A percentile compares a stretch with the other conserved stretches of the same genome.
Evolutionary conservation across 352 stramenopile species (phyloP).

Genomic region (Pythium apleroticum): DNA sequence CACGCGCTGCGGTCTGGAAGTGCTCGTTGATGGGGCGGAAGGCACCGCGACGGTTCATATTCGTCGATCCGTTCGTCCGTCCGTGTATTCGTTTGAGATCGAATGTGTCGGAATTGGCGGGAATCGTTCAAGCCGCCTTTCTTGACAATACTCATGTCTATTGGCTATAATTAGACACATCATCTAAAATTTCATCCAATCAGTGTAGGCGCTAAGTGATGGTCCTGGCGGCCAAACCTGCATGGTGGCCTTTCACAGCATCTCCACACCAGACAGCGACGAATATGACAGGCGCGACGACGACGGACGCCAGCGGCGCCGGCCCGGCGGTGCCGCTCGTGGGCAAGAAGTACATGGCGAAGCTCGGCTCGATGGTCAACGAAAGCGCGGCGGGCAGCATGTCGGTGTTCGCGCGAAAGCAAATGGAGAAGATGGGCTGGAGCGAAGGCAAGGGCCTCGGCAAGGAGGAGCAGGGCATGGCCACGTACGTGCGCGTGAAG

Average conservation of each 20-base stretch:
- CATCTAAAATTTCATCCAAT: not conserved
- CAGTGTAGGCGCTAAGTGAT: conserved; percentile 27
- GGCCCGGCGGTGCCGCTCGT: conserved; percentile 57
- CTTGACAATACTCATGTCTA: not conserved
- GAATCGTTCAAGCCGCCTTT: conserved; percentile 4
- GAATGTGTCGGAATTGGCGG: conserved; percentile 4
- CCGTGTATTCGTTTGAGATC: not conserved
- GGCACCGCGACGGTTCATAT: conserved; percentile 16
- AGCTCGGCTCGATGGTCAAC: conserved; percentile 81
- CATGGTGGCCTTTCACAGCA: conserved; percentile 16
- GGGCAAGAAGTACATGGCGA: conserved; percentile 81
- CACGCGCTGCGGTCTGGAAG: conserved; percentile 41
- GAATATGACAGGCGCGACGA: conserved; percentile 9
- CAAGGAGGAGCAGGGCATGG: conserved; percentile 93
- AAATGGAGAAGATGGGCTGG: conserved; percentile 97
- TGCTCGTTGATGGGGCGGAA: conserved; percentile 62
- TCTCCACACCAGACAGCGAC: not conserved
- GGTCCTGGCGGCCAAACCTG: conserved; percentile 6
- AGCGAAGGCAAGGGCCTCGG: conserved; percentile 94
- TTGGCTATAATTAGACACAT: not conserved
- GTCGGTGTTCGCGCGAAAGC: conserved; percentile 77
- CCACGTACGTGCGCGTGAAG: conserved; percentile 93
- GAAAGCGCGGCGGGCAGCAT: conserved; percentile 62
- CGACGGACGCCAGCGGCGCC: conserved; percentile 1
- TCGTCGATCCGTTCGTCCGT: not conserved